Evolutionary conservation across 2,329 filamentous ascomycete species (phyloP).

Genomic region (Aspergillus pseudoglaucus): DNA sequence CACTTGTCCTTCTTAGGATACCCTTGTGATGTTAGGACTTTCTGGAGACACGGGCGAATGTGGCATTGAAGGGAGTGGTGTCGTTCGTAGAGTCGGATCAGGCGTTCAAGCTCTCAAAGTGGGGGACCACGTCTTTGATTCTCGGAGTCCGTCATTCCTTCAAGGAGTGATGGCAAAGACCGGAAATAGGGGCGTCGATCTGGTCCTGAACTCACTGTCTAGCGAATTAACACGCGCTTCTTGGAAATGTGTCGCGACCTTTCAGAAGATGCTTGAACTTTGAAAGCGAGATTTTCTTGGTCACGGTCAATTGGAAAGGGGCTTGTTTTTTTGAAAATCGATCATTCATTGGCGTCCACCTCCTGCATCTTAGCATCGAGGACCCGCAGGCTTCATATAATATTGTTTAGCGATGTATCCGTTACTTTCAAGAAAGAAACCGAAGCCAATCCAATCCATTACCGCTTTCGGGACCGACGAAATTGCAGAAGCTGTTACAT

Average conservation of each 20-base stretch:
- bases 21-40: conserved; percentile 6
- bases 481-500: neutral
- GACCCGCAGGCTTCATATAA: neutral
- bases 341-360: neutral
- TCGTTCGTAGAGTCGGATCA: conserved; percentile 2
- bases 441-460: neutral
- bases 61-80: conserved; percentile 4
- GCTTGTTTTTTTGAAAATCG: neutral
- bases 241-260: neutral
- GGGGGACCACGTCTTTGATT: neutral
- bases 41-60: neutral
- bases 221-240: conserved; percentile 4
- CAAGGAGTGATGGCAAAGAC: neutral
- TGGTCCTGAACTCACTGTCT: conserved; percentile 9
- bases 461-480: neutral
- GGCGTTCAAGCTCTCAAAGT: neutral
- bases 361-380: neutral
- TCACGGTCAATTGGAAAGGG: neutral
- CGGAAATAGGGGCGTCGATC: conserved; percentile 3
- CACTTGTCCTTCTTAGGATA: conserved; percentile 4
- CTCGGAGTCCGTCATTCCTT: conserved; percentile 1
- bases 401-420: neutral
- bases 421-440: conserved; percentile 3
- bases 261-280: neutral
- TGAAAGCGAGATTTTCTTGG: neutral